Percentiles rank a stretch among this genome's conserved stretches.
These are phyloP conservation scores for Sinapis alba DNA, from an alignment of 441 rosid species.

Conservation along the genomic window DNA sequence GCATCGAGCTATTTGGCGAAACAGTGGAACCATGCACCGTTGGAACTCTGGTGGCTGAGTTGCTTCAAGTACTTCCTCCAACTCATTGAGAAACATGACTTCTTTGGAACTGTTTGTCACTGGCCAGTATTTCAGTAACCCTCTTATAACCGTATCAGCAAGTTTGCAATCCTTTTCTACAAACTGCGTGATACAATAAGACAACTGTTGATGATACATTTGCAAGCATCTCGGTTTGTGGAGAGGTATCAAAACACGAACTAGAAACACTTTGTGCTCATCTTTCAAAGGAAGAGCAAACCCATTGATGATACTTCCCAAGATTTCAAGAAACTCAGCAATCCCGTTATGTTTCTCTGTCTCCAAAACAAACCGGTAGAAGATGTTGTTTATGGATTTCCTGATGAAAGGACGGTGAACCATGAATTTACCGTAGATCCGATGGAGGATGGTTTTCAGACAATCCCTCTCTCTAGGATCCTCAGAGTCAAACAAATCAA, in stretches of 20 bases:
- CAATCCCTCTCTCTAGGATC: constrained; percentile 85
- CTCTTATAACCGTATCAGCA: constrained; percentile 66
- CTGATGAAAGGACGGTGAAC: constrained; percentile 78
- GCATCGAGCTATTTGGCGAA: constrained; percentile 67
- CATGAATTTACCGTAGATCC: constrained; percentile 77
- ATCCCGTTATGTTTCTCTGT: constrained; percentile 74
- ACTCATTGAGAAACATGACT: constrained; percentile 70
- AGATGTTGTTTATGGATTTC: constrained; percentile 69
- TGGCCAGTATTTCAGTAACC: constrained; percentile 74
- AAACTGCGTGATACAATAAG: constrained; percentile 71
- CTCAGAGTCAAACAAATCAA: constrained; percentile 77
- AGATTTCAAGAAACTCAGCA: constrained; percentile 70
- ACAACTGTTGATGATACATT: constrained; percentile 75
- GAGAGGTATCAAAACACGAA: constrained; percentile 66
- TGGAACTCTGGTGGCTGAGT: constrained; percentile 75
- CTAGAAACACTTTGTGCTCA: constrained; percentile 74
- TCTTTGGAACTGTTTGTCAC: constrained; percentile 75
- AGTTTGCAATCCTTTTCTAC: constrained; percentile 80
- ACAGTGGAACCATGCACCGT: constrained; percentile 67
- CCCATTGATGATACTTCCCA: constrained; percentile 80
- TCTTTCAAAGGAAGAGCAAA: constrained; percentile 78
- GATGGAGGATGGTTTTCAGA: constrained; percentile 70
- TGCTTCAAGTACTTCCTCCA: constrained; percentile 74
- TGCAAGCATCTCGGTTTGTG: constrained; percentile 76
- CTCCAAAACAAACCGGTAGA: constrained; percentile 64